Percentiles rank a stretch among this genome's conserved stretches.
Conservation (phyloP, 306 rosid genomes). For the Spatholobus suberectus region DNA sequence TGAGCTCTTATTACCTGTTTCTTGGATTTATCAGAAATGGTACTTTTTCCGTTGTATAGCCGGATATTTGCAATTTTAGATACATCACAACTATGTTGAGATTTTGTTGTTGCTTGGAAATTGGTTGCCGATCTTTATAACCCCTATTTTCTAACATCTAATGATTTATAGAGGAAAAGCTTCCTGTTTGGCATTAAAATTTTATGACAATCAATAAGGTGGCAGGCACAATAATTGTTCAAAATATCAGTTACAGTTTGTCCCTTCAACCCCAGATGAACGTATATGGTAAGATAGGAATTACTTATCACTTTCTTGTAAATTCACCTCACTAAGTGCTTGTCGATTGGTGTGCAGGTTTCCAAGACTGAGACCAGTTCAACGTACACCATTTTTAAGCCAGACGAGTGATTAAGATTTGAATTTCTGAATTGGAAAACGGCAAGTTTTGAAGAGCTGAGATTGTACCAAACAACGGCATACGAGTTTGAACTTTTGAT, state of each 20-base stretch:
- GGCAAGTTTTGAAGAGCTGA: not conserved
- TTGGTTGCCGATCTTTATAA: not conserved
- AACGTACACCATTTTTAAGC: slow-evolving; percentile 55
- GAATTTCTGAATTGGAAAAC: slow-evolving; percentile 25
- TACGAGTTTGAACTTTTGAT: not conserved
- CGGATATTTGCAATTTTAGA: not conserved
- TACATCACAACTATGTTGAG: not conserved
- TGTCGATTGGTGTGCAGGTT: slow-evolving; percentile 55
- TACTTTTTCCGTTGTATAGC: not conserved
- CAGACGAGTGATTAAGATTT: slow-evolving; percentile 49
- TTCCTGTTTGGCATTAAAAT: slow-evolving; percentile 15
- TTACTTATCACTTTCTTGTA: too few species aligned
- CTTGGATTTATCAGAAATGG: not conserved
- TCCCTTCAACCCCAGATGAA: slow-evolving; percentile 15
- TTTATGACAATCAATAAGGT: slow-evolving; percentile 23
- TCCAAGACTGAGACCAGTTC: slow-evolving; percentile 69
- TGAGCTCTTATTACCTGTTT: not conserved
- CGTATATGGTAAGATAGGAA: slow-evolving; percentile 18
- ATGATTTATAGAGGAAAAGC: slow-evolving; percentile 6
- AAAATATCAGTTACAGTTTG: slow-evolving; percentile 3
- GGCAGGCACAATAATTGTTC: slow-evolving; percentile 29
- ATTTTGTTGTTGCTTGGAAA: not conserved
- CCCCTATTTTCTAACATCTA: too few species aligned
- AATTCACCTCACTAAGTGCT: not conserved
- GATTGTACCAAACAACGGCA: not conserved